A percentile compares a stretch with the other conserved stretches of the same genome.
These are phyloP conservation scores for Blastobotrys parvus DNA, from an alignment of 805 yeast species.

Conservation along the genomic window DNA sequence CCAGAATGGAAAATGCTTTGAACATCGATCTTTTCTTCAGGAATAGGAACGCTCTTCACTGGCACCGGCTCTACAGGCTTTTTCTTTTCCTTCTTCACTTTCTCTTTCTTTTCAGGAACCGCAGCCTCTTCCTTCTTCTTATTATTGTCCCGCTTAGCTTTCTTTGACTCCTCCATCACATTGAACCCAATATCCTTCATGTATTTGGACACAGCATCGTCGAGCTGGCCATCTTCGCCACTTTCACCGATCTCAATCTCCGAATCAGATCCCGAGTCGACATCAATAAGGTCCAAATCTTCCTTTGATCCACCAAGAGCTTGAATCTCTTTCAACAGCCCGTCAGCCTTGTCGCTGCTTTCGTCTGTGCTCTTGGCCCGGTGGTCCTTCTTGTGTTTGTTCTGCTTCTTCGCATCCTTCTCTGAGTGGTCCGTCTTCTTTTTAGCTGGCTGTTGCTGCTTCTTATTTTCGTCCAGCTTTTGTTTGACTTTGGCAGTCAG, in stretches of 20 bases:
- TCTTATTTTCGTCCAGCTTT: conserved; percentile 10
- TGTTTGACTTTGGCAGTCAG: conserved; percentile 14
- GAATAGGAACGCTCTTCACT: conserved; percentile 9
- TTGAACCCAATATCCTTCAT: conserved; percentile 63
- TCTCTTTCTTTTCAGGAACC: conserved; percentile 17
- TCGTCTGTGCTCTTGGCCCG: conserved; percentile 4
- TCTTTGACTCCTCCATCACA: conserved; percentile 18
- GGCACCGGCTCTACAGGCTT: conserved; percentile 15
- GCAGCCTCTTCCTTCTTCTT: conserved; percentile 27
- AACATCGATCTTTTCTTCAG: background rate
- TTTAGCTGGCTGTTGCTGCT: conserved; percentile 10
- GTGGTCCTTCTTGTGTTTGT: conserved; percentile 6
- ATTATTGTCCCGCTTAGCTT: conserved; percentile 18
- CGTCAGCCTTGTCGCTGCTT: conserved; percentile 5
- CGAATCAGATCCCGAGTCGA: conserved; percentile 23
- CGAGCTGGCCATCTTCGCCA: conserved; percentile 28
- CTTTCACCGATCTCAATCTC: conserved; percentile 23
- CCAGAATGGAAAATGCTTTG: conserved; percentile 11
- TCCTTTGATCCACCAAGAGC: conserved; percentile 76
- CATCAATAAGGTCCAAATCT: conserved; percentile 56
- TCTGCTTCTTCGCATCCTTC: conserved; percentile 8
- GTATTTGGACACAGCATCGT: conserved; percentile 49
- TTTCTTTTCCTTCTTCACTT: conserved; percentile 18
- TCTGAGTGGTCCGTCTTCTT: conserved; percentile 9
- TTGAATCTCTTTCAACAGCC: conserved; percentile 10